Evolutionary conservation across 2,329 filamentous ascomycete species (phyloP), one percentile per base, ranked within the genome.

Genomic region (Epichloe brachyelytri): DNA sequence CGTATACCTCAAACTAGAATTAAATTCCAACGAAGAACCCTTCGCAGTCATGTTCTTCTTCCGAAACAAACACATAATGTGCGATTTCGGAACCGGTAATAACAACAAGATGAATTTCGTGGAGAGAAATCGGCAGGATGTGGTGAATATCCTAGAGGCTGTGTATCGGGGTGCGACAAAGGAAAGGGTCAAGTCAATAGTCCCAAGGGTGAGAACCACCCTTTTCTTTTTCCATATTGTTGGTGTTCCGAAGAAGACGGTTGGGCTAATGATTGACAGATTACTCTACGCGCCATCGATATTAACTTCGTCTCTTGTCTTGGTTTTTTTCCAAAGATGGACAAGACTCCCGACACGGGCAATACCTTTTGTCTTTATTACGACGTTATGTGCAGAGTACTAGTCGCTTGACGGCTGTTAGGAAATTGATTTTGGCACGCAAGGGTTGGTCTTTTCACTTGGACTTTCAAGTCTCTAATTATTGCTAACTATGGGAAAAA

Each of bases 81-180:
- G 86, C 67, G 91, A 97, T 79, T 89, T 96, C 60, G 91, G 91
- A 45, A 98, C 93, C 2, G 93, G 93, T 57, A 95, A 98, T 72
- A 98, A 98, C 70, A 98, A 98, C 68, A 97, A 97, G 69, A 75
- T 96, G 59, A 96, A 96, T 66, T 95, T 88, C 84, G 88, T 95
- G 46, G 74, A 70, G 33, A 90, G 97, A 70, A 91, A 98, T 65
- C 97, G 98, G 72, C 91, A 97, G 68, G 93, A 98, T 72, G 75
- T 98, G 62, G 95, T 98, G 62, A 93, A 98, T 70, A 98, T 98
- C 58, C 83, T 97, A 63, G 93, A 98, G 76, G 96, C 90, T 4
- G 90, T 98, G 55, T 98, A 97, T 67, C 83, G 90, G 53, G 93
- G 93, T n/a, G 93, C 93, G 34, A 97, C 95, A 78, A 98, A 73